Conservation (phyloP, 1,284 basidiomycete species). For the Naganishia sp. region DNA sequence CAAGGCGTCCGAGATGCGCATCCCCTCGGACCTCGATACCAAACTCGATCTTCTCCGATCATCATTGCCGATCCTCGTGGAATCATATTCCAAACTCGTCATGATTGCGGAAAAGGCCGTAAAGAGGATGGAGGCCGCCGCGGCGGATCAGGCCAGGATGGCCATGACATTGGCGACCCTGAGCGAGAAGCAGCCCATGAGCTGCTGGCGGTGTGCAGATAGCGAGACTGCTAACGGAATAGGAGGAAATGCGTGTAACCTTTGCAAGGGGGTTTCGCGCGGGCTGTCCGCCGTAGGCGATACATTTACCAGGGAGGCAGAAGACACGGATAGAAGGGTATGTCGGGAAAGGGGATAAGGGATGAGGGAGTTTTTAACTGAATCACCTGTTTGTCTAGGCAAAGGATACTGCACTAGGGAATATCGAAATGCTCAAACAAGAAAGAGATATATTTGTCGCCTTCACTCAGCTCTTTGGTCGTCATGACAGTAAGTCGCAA, state of each 20-base stretch:
- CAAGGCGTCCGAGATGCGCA: slow-evolving; percentile 80
- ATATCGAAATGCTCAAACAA: slow-evolving; percentile 57
- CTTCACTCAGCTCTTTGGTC: slow-evolving; percentile 76
- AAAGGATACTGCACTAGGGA: slow-evolving; percentile 31
- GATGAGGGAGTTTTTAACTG: background rate
- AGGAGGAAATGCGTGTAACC: slow-evolving; percentile 65
- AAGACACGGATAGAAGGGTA: slow-evolving; percentile 75
- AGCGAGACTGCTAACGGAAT: slow-evolving; percentile 52
- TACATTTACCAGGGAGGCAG: slow-evolving; percentile 72
- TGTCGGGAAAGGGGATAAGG: slow-evolving; percentile 45
- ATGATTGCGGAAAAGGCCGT: slow-evolving; percentile 79
- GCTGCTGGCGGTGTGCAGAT: slow-evolving; percentile 60
- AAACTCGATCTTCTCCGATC: slow-evolving; percentile 72
- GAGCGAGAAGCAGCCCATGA: slow-evolving; percentile 59
- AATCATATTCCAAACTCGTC: slow-evolving; percentile 82
- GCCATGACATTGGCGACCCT: slow-evolving; percentile 78
- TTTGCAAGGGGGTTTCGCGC: slow-evolving; percentile 74
- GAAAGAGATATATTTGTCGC: slow-evolving; percentile 86
- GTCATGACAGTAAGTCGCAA: slow-evolving; percentile 59
- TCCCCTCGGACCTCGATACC: slow-evolving; percentile 85
- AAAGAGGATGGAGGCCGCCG: slow-evolving; percentile 79
- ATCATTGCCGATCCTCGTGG: slow-evolving; percentile 72
- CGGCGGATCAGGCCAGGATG: slow-evolving; percentile 75
- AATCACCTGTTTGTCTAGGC: slow-evolving; percentile 7
- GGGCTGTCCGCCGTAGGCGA: slow-evolving; percentile 69